Conservation (phyloP, 768 basidiomycete genomes). For the Mycena belliarum region DNA sequence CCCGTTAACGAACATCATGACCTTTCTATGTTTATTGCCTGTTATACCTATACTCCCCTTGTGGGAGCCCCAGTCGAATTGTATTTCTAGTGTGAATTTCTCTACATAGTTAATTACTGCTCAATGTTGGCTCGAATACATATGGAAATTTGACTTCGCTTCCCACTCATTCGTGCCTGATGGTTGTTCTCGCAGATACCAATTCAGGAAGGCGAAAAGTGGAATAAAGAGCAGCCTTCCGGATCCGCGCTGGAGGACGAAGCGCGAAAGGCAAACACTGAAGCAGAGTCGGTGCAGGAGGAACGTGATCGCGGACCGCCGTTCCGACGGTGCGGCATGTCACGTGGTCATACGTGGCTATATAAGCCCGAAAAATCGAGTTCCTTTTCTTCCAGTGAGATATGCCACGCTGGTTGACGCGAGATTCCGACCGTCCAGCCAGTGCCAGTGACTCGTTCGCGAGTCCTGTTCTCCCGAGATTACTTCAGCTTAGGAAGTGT, state of each 20-base stretch:
- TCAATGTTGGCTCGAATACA: too few species aligned
- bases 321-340: too few species aligned
- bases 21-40: conserved; percentile 6
- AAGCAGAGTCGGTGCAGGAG: too few species aligned
- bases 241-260: too few species aligned
- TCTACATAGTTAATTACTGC: background rate
- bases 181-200: too few species aligned
- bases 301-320: too few species aligned
- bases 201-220: too few species aligned
- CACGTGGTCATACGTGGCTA: too few species aligned
- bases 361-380: conserved; percentile 8
- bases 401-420: conserved; percentile 22
- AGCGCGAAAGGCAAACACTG: too few species aligned
- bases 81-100: background rate
- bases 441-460: conserved; percentile 21
- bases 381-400: background rate
- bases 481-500: conserved; percentile 23
- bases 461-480: conserved; percentile 21
- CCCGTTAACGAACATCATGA: conserved; percentile 11
- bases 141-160: too few species aligned
- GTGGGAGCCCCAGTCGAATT: background rate
- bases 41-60: conserved; percentile 6
- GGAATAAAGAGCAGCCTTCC: too few species aligned
- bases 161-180: too few species aligned
- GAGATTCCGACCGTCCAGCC: conserved; percentile 10